A percentile compares a stretch with the other conserved stretches of the same genome.
These are phyloP conservation scores for Colletotrichum sp. DNA, from an alignment of 2,329 filamentous ascomycete genomes.

Conservation along the genomic window DNA sequence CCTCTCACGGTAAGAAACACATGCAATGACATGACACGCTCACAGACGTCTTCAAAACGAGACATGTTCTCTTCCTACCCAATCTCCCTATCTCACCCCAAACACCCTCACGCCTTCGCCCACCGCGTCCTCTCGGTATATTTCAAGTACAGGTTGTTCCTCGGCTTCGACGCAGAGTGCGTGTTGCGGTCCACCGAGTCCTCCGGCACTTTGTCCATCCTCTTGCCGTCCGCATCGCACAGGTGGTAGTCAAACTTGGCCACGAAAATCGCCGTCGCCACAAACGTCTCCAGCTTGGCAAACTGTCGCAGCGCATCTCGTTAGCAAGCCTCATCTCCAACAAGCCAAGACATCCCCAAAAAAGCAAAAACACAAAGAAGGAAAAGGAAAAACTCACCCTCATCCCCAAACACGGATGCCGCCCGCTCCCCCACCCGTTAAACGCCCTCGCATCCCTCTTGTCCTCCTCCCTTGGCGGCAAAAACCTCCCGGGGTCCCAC, in stretches of 20 bases:
- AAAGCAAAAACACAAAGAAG: background rate
- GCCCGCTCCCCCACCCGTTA: constrained; percentile 39
- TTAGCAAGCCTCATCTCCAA: background rate
- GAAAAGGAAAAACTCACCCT: constrained; percentile 25
- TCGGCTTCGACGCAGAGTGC: constrained; percentile 43
- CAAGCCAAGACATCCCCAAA: background rate
- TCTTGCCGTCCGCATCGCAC: constrained; percentile 42
- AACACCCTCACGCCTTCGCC: background rate
- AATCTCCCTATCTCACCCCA: background rate
- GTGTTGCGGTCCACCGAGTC: constrained; percentile 36
- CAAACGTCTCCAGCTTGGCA: constrained; percentile 57
- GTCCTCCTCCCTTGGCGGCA: constrained; percentile 52
- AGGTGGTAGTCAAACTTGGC: constrained; percentile 53
- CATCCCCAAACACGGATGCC: constrained; percentile 35
- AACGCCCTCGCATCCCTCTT: constrained; percentile 32
- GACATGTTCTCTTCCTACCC: background rate
- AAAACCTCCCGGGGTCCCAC: constrained; percentile 57
- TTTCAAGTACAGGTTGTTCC: constrained; percentile 36
- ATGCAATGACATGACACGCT: background rate
- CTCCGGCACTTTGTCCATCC: constrained; percentile 28
- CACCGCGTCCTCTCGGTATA: constrained; percentile 28
- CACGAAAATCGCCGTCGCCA: constrained; percentile 54
- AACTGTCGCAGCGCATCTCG: constrained; percentile 34
- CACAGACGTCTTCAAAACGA: background rate
- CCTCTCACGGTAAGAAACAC: background rate